Conservation (phyloP, 2,329 filamentous ascomycete species). For the Microcera coccophila region DNA sequence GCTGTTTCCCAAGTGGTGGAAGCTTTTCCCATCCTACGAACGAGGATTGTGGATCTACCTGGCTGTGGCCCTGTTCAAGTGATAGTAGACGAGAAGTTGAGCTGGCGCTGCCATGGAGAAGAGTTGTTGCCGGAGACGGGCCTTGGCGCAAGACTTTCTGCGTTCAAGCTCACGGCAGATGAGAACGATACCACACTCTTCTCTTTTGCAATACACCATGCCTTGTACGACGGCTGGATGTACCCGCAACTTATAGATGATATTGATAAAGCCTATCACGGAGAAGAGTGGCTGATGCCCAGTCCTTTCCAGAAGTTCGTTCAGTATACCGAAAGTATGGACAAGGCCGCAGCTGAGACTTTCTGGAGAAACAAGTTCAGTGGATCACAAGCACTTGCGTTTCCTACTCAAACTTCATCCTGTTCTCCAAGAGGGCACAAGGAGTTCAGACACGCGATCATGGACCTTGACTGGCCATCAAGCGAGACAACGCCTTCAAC, state of each 20-base stretch:
- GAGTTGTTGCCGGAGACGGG: not conserved
- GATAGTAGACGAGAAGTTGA: not conserved
- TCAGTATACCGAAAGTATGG: no score
- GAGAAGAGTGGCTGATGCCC: not conserved
- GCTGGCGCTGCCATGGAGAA: not conserved
- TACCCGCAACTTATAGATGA: slow-evolving; percentile 4
- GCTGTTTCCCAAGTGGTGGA: slow-evolving; percentile 1
- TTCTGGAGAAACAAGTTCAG: not conserved
- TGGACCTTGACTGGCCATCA: no score
- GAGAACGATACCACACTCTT: not conserved
- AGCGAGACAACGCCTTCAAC: slow-evolving; percentile 5
- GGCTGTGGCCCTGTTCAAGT: not conserved
- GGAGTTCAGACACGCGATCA: not conserved
- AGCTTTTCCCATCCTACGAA: not conserved
- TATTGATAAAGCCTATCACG: slow-evolving; percentile 1
- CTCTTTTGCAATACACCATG: slow-evolving; percentile 19
- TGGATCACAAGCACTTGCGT: no score
- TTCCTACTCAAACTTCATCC: no score
- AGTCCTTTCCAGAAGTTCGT: no score
- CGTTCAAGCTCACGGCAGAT: no score
- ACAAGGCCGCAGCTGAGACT: not conserved
- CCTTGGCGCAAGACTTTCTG: not conserved
- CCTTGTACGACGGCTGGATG: slow-evolving; percentile 20
- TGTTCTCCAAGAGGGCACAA: no score
- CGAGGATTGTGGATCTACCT: not conserved